Percentiles rank a stretch among this genome's conserved stretches.
phyloP scores from a whole-genome alignment of 495 filamentous ascomycete species.

The Penicillium silybi region DNA sequence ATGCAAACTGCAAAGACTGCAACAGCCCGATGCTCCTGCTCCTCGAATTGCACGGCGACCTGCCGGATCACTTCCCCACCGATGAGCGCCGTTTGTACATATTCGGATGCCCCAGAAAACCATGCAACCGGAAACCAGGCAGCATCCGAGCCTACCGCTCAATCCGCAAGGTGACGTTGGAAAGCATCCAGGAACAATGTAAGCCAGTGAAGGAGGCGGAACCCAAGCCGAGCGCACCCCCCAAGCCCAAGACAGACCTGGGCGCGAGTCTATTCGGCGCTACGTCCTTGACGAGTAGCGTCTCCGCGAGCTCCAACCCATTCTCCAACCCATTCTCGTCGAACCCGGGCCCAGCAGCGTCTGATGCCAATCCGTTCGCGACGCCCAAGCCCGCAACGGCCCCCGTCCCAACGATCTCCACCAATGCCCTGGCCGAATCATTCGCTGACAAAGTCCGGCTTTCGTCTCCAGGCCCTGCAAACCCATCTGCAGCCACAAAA shows the following conservation, averaged over 20 bases:
- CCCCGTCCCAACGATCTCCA: conserved; percentile 18
- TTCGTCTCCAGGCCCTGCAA: conserved; percentile 33
- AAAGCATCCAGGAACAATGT: conserved; percentile 24
- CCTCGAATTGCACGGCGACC: conserved; percentile 85
- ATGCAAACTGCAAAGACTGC: conserved; percentile 87
- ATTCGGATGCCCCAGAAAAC: conserved; percentile 71
- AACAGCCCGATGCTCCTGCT: conserved; percentile 78
- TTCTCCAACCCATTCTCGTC: conserved; percentile 64
- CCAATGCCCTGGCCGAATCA: conserved; percentile 55
- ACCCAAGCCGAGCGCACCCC: conserved; percentile 9
- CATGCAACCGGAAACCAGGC: conserved; percentile 79
- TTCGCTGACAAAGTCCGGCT: conserved; percentile 66
- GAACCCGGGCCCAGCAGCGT: conserved; percentile 16
- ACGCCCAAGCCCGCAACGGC: conserved; percentile 35
- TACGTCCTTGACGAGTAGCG: conserved; percentile 36
- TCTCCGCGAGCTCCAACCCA: conserved; percentile 54
- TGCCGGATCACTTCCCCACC: conserved; percentile 78
- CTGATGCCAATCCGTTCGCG: conserved; percentile 47
- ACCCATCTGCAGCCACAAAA: conserved; percentile 33
- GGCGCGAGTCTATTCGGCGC: conserved; percentile 54
- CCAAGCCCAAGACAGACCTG: conserved; percentile 48
- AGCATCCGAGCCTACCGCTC: conserved; percentile 70
- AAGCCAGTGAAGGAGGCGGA: conserved; percentile 33
- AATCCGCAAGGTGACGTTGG: conserved; percentile 41
- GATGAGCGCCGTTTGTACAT: conserved; percentile 86